phyloP scores from a whole-genome alignment of 495 filamentous ascomycete genomes.

The Penicillium antarcticum region DNA sequence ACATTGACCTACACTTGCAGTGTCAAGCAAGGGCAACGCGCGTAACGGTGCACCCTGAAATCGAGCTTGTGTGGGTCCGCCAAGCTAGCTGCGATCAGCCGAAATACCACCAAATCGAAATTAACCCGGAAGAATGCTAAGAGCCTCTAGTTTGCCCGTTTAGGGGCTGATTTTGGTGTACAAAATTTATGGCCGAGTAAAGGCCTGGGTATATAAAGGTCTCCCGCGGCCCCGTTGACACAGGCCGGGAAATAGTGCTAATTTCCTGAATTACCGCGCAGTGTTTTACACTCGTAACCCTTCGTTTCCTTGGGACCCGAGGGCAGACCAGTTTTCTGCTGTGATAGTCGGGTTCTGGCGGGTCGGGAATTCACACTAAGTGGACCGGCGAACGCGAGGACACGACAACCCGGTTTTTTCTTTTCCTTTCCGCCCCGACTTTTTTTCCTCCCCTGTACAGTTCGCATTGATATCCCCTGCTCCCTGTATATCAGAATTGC shows the following conservation, averaged over 20 bases:
- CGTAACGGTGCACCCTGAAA: slow-evolving; percentile 17
- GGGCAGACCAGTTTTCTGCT: slow-evolving; percentile 2
- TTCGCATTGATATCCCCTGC: not conserved
- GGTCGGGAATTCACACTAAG: slow-evolving; percentile 21
- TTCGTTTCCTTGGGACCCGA: slow-evolving; percentile 17
- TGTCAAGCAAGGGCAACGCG: not conserved
- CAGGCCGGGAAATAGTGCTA: not conserved
- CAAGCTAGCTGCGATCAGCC: slow-evolving; percentile 26
- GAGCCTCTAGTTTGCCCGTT: slow-evolving; percentile 17
- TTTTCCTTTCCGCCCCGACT: slow-evolving; percentile 14
- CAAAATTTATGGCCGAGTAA: not conserved
- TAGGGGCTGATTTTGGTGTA: not conserved
- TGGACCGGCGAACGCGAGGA: slow-evolving; percentile 23
- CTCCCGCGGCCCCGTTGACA: not conserved
- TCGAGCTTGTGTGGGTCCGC: slow-evolving; percentile 32
- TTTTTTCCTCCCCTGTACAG: not conserved
- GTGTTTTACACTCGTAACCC: slow-evolving; percentile 5
- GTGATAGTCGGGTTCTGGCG: slow-evolving; percentile 24
- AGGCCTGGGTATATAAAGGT: slow-evolving; percentile 1
- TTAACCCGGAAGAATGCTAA: slow-evolving; percentile 15
- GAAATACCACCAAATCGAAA: slow-evolving; percentile 16
- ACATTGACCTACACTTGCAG: not conserved
- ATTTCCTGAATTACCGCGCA: not conserved
- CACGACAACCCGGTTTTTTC: slow-evolving; percentile 7
- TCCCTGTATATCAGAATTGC: slow-evolving; percentile 4